A percentile compares a stretch with the other conserved stretches of the same genome.
These are phyloP conservation scores for Podospora conica DNA, from an alignment of 495 filamentous ascomycete species.

Conservation along the genomic window DNA sequence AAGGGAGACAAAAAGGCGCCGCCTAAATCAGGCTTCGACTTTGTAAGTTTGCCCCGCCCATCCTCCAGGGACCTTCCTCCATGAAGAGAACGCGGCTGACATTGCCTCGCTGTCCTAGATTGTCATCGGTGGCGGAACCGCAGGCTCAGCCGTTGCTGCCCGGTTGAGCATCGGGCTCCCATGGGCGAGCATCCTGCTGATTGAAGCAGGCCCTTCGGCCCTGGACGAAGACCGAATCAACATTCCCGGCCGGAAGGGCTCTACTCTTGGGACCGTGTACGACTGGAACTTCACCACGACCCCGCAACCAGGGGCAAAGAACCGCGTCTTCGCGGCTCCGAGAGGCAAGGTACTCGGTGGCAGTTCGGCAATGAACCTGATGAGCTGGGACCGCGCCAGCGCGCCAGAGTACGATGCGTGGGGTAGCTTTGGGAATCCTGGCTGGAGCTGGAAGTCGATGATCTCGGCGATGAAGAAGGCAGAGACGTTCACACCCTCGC, in stretches of 20 bases:
- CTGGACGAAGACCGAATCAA: conserved; percentile 42
- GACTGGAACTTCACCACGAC: conserved; percentile 47
- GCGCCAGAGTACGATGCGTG: conserved; percentile 51
- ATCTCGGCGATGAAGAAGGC: conserved; percentile 24
- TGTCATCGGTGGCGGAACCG: conserved; percentile 60
- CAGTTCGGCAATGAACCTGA: conserved; percentile 28
- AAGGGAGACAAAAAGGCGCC: background rate
- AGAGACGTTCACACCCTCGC: conserved; percentile 22
- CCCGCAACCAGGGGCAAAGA: conserved; percentile 36
- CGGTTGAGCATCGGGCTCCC: conserved; percentile 50
- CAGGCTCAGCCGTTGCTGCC: conserved; percentile 49
- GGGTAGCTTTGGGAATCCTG: conserved; percentile 44
- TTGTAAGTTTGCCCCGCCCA: background rate
- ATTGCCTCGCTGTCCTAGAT: conserved; percentile 27
- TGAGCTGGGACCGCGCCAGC: conserved; percentile 47
- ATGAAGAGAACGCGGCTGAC: background rate
- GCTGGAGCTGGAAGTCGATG: conserved; percentile 48
- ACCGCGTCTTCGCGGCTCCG: conserved; percentile 27
- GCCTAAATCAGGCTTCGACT: background rate
- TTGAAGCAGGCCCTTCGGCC: conserved; percentile 48
- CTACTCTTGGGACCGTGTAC: conserved; percentile 37
- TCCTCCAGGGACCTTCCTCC: no score
- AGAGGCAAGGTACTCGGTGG: conserved; percentile 47
- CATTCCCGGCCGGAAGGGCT: conserved; percentile 30
- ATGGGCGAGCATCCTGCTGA: conserved; percentile 43